phyloP scores from a whole-genome alignment of 805 yeast species.

The Wickerhamomyces pijperi region DNA sequence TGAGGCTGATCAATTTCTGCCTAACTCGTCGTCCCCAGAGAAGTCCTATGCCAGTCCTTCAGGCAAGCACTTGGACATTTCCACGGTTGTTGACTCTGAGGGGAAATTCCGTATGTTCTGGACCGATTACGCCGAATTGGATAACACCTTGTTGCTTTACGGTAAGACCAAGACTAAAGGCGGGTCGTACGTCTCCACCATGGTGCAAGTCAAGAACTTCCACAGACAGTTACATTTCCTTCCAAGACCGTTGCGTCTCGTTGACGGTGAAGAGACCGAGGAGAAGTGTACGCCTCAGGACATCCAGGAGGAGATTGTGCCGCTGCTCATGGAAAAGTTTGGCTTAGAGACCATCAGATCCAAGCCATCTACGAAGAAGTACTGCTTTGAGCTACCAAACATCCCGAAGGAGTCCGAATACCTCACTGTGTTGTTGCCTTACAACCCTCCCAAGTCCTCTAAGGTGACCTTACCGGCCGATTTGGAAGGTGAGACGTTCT shows the following conservation, averaged over 20 bases:
- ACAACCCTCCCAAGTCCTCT: slow-evolving; percentile 44
- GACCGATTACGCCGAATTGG: slow-evolving; percentile 81
- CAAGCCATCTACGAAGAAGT: slow-evolving; percentile 62
- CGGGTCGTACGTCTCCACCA: slow-evolving; percentile 54
- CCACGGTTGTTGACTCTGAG: slow-evolving; percentile 17
- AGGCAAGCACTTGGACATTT: slow-evolving; percentile 13
- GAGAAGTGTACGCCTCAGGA: slow-evolving; percentile 43
- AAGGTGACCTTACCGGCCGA: slow-evolving; percentile 44
- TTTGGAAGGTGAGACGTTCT: slow-evolving; percentile 65
- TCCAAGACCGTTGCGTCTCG: slow-evolving; percentile 47
- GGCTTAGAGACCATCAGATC: slow-evolving; percentile 56
- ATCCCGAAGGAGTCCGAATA: slow-evolving; percentile 76
- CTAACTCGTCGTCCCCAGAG: slow-evolving; percentile 11
- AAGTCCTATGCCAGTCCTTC: slow-evolving; percentile 1
- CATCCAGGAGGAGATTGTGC: slow-evolving; percentile 67
- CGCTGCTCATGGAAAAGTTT: slow-evolving; percentile 48
- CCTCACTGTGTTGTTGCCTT: slow-evolving; percentile 69
- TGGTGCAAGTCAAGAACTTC: slow-evolving; percentile 64
- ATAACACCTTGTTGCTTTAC: slow-evolving; percentile 55
- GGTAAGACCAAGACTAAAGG: slow-evolving; percentile 65
- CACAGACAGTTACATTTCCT: slow-evolving; percentile 65
- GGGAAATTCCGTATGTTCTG: slow-evolving; percentile 65
- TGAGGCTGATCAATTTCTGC: slow-evolving; percentile 3
- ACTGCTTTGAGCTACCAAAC: slow-evolving; percentile 78
- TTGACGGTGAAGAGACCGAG: slow-evolving; percentile 22